Evolutionary conservation across 129 eudicot genomes (phyloP), one percentile per base, ranked within the genome.

Genomic region (Pseudognaphalium luteoalbum): DNA sequence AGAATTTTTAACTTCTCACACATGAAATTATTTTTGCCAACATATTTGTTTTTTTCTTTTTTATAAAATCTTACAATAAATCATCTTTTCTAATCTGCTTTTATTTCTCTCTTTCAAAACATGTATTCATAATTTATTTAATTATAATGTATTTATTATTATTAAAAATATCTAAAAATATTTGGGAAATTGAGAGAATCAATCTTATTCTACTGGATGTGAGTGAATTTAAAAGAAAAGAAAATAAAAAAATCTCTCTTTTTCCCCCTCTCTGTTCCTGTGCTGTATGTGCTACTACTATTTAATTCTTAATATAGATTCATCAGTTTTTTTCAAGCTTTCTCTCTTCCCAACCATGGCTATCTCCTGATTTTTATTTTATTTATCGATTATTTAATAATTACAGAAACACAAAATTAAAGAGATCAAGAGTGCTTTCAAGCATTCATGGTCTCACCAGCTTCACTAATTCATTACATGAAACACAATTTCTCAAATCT

Each of bases 391-490:
- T n/a, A 65, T 9, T 20, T 22, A n/a, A 14, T 9, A 41, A 66
- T 25, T 69, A 47, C 22, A 32, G n/a, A 7, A 73, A 17, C 21
- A 66, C 41, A 28, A 33, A 66, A n/a, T 30, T 14, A 50, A 66
- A 47, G 15, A 66, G 71, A 68, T 63, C 77, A 68, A 81, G 81
- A 64, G 77, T 68, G 84, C 75, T 70, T 74, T 35, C 63, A 64
- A 76, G 73, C 79, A 75, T 82, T 82, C 83, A 82, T 85, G 86
- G 77, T 85, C 83, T 79, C 84, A 47, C 54, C 54, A 74, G 34
- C 58, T 60, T 17, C 60, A 41, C 70, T 20, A 66, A 71, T 6
- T n/a, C 80, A 60, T 80, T 77, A 68, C 85, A 80, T 82, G 86
- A 85, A 78, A 75, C 75, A 35, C 75, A 70, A 14, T 41, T 52